Base-by-base conservation (phyloP, 106 monocot species). In the Dendrobium huoshanense region DNA sequence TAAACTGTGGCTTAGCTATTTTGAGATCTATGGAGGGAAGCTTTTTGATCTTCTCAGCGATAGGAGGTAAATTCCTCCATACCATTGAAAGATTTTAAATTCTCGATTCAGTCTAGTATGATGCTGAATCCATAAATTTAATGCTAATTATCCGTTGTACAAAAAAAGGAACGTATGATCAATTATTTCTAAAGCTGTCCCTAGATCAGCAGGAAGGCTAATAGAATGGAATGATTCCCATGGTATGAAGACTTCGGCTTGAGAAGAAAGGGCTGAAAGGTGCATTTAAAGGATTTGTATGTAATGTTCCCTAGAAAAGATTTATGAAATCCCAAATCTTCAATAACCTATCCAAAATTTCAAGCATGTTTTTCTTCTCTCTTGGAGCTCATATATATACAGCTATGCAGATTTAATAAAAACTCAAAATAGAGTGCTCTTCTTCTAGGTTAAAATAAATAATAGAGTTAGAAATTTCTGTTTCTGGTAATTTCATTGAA, bases 1-100 rank as follows among this genome's bases (percentile, higher is more conserved):
- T 24, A 87, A 89, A 79, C 86, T 95, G 76, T 95, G 90, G 87
- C 87, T 95, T 72, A 95, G 95, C 83, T 95, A 91, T 85, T 95
- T 95, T 82, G 95, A 95, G 78, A 95, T 95, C 61, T 95, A 95
- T 86, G 91, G 92, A 67, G 95, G 95, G 47, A 95, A 95, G 77
- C 90, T 95, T 74, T 95, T 83, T 84, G 95, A 95, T 86, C 95
- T 95, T 79, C 92, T 95, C 19, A 83, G 88, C 75, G 95, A 95
- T 42, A 92, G 90, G 84, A 95, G 92, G 95, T 88, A 59, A 18
- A 76, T 55, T 79, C 22, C 25, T 79, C 33, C 33, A 16, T 79
- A 6, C 40, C 9, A n/a, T 19, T 59, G 9, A 61, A 55, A 61
- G 59, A 55, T 37, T 19, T 37, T 73, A 40, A 73, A 73, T 73